Percentiles rank a stretch among this genome's conserved stretches.
phyloP scores from a whole-genome alignment of 2,329 filamentous ascomycete species.

The Epichloe sylvatica region DNA sequence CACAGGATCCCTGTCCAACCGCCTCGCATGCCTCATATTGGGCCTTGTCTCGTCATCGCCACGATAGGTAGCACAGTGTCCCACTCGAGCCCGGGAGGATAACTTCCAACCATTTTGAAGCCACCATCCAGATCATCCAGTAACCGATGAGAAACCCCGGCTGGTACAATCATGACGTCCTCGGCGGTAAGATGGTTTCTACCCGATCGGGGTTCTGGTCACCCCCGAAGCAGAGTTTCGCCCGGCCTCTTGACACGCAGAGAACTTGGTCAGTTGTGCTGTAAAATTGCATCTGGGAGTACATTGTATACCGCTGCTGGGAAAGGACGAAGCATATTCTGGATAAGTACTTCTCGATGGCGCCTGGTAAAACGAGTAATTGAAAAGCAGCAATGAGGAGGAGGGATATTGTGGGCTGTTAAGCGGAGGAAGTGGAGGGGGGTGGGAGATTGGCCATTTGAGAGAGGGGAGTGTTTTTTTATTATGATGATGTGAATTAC shows the following conservation, averaged over 20 bases:
- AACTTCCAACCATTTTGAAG: slow-evolving; percentile 55
- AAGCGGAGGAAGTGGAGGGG: slow-evolving; percentile 35
- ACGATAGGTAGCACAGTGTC: slow-evolving; percentile 41
- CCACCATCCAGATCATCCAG: slow-evolving; percentile 37
- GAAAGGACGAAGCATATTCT: background rate
- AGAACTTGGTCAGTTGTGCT: slow-evolving; percentile 54
- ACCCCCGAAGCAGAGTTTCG: slow-evolving; percentile 54
- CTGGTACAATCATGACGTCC: slow-evolving; percentile 51
- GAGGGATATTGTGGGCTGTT: slow-evolving; percentile 41
- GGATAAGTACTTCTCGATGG: background rate
- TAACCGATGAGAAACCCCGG: slow-evolving; percentile 48
- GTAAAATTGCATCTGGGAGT: slow-evolving; percentile 53
- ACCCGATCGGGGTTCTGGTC: slow-evolving; percentile 22
- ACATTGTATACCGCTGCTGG: background rate
- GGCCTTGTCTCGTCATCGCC: background rate
- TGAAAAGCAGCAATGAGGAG: slow-evolving; percentile 28
- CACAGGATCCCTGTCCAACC: slow-evolving; percentile 11
- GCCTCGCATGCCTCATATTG: slow-evolving; percentile 4
- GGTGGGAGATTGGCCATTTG: background rate
- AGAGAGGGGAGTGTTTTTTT: background rate
- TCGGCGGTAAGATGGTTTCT: slow-evolving; percentile 42
- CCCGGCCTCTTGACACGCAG: slow-evolving; percentile 41
- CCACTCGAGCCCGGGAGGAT: slow-evolving; percentile 45
- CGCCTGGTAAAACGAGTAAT: background rate
- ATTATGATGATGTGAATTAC: too few relatives aligned